Evolutionary conservation across 257 asterid genomes (phyloP), one percentile per base, ranked within the genome.

Genomic region (Nicotiana obtusifolia): DNA sequence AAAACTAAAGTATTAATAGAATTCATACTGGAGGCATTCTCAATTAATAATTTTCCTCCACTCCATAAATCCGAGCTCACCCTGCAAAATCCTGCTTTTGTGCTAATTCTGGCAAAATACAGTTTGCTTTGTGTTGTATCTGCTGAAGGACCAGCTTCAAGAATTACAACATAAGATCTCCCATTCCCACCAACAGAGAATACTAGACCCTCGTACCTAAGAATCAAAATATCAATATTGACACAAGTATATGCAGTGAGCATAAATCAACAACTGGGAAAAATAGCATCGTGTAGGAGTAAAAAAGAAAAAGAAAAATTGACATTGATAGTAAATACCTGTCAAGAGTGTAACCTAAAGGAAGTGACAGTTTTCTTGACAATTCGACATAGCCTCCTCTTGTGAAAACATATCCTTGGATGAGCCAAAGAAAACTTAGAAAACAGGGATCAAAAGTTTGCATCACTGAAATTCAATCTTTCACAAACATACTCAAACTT

Each of bases 131-230:
- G 94, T 53, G 97, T 86, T 59, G 89, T 86, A 67, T 93, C 97
- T 30, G 95, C 92, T 57, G 86, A 83, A 80, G 98, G 98, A 80
- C 99, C 99, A 47, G 97, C 93, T 86, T 95, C 97, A 80, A 95
- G 98, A 84, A 95, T 94, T 37, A 95, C 67, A 75, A 94, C 93
- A 57, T 92, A 95, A 31, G 99, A 88, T 82, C 99, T 90, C 82
- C 99, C 99, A 85, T 95, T 95, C 61, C 98, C 99, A 59, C 99
- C 99, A 81, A 95, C 92, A 28, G 99, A 95, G 87, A 94, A 90
- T 78, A 95, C 91, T 33, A 95, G 93, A 78, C 99, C 99, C 83
- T 94, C 99, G 24, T 95, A 94, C 91, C 98, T 95, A 71, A 73
- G 79, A 61, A 86, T 65, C 56, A 69, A 22, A 77, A 73, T 57